phyloP scores from a whole-genome alignment of 495 filamentous ascomycete genomes.

The Penicillium silybi region DNA sequence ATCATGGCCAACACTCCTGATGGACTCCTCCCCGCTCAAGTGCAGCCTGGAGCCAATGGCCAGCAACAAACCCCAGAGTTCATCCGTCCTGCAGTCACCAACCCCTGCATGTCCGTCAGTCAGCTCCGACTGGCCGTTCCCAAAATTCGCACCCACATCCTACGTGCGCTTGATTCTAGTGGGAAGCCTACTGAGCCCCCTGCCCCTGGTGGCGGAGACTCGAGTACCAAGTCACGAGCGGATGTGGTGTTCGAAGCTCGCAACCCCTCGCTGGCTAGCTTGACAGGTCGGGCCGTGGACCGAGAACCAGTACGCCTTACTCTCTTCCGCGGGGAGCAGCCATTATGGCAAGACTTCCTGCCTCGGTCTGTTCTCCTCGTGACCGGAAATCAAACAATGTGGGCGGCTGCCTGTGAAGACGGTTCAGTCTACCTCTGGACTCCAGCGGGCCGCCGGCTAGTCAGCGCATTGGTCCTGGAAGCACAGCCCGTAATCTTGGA shows the following conservation, averaged over 20 bases:
- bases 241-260: conserved; percentile 69
- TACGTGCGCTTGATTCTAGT: conserved; percentile 47
- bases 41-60: conserved; percentile 50
- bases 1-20: conserved; percentile 74
- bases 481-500: conserved; percentile 92
- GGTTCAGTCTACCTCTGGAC: conserved; percentile 92
- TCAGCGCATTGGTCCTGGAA: conserved; percentile 81
- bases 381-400: conserved; percentile 85
- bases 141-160: conserved; percentile 75
- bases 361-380: conserved; percentile 77
- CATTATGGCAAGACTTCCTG: conserved; percentile 90
- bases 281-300: conserved; percentile 54
- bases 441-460: conserved; percentile 81
- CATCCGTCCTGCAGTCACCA: conserved; percentile 81
- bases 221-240: conserved; percentile 53
- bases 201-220: conserved; percentile 46
- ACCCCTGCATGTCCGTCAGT: conserved; percentile 72
- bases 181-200: conserved; percentile 47
- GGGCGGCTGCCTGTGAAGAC: conserved; percentile 90
- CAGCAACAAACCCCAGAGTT: conserved; percentile 76
- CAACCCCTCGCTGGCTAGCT: conserved; percentile 58
- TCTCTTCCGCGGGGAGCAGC: conserved; percentile 74
- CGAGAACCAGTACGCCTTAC: conserved; percentile 80
- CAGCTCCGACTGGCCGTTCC: conserved; percentile 89
- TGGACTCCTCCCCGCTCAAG: conserved; percentile 65